Evolutionary conservation across 1,284 basidiomycete genomes (phyloP).

Genomic region (Exobasidium rhododendri): DNA sequence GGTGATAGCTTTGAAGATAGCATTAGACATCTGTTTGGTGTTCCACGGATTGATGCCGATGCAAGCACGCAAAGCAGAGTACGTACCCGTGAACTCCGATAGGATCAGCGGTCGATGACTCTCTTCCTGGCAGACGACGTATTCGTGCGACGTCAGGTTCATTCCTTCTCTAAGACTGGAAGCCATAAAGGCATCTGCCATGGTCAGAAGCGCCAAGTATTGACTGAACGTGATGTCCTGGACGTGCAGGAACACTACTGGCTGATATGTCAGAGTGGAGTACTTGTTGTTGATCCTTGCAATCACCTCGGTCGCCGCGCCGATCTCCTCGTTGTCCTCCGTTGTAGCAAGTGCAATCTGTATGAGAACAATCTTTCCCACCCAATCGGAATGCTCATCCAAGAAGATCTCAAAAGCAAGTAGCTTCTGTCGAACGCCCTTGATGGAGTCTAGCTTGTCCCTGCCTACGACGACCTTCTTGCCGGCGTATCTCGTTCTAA

Average conservation of each 20-base stretch:
- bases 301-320: constrained; percentile 71
- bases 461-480: constrained; percentile 81
- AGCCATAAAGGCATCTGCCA: constrained; percentile 82
- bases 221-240: constrained; percentile 81
- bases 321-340: constrained; percentile 70
- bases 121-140: constrained; percentile 64
- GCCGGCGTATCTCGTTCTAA: constrained; percentile 74
- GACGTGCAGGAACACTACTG: constrained; percentile 80
- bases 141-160: constrained; percentile 78
- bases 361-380: constrained; percentile 75
- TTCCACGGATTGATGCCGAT: constrained; percentile 71
- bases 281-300: constrained; percentile 77
- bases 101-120: constrained; percentile 70
- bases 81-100: constrained; percentile 74
- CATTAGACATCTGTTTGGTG: constrained; percentile 60
- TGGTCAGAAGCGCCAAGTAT: constrained; percentile 75
- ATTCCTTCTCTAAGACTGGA: constrained; percentile 81
- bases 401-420: constrained; percentile 79
- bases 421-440: constrained; percentile 78
- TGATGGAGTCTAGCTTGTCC: constrained; percentile 81
- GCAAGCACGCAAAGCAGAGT: constrained; percentile 79
- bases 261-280: constrained; percentile 78
- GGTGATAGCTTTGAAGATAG: constrained; percentile 70
- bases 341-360: constrained; percentile 82
- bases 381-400: constrained; percentile 72